Evolutionary conservation across 441 rosid species (phyloP).

Genomic region (Populus hybrid): DNA sequence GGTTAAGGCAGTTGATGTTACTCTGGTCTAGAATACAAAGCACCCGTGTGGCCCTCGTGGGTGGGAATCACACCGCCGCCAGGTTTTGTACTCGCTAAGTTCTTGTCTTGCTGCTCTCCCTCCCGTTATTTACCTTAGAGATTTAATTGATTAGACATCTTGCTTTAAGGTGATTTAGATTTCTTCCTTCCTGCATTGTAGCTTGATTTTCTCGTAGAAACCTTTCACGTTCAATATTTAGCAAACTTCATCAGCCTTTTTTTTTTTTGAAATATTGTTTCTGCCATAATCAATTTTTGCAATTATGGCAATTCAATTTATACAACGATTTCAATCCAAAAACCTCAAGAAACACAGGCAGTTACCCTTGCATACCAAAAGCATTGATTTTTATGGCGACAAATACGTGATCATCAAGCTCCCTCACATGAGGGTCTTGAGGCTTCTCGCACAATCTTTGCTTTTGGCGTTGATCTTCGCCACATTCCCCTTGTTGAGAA

Average conservation of each 20-base stretch:
- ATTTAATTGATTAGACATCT: neutral
- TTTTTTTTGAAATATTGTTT: neutral
- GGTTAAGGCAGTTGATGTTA: conserved; percentile 48
- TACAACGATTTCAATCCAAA: conserved; percentile 33
- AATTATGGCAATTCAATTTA: conserved; percentile 38
- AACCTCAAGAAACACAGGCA: conserved; percentile 17
- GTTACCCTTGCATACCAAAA: conserved; percentile 2
- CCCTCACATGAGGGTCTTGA: conserved; percentile 33
- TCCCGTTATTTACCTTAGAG: neutral
- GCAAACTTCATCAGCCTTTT: neutral
- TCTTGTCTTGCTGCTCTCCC: conserved; percentile 1
- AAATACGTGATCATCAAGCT: conserved; percentile 31
- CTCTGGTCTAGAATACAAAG: conserved; percentile 46
- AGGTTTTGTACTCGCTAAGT: conserved; percentile 75
- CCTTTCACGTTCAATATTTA: neutral
- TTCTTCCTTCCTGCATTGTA: neutral
- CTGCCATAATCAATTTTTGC: neutral
- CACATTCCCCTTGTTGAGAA: conserved; percentile 27
- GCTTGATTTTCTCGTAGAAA: neutral
- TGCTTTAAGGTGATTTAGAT: conserved; percentile 9
- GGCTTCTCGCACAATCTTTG: conserved; percentile 31
- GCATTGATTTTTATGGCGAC: conserved; percentile 19
- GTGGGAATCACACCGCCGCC: conserved; percentile 87
- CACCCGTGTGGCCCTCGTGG: conserved; percentile 58
- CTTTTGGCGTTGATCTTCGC: conserved; percentile 44